These are phyloP conservation scores for Exophiala lecanii-corni DNA, from an alignment of 2,329 filamentous ascomycete species.

Conservation along the genomic window DNA sequence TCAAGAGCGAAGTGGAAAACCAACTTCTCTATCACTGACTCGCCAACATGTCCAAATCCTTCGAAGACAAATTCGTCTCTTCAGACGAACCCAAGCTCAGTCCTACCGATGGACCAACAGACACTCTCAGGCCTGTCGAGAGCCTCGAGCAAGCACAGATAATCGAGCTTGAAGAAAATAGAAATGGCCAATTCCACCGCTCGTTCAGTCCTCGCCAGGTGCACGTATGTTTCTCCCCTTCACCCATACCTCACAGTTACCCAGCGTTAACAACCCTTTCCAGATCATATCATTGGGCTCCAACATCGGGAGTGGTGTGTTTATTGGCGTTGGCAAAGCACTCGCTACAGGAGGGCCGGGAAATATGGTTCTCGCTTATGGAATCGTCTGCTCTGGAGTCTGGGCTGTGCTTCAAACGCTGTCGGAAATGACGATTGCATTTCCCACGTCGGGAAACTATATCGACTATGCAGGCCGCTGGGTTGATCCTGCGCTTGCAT, in stretches of 20 bases:
- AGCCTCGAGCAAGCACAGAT: too few relatives aligned
- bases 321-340: conserved; percentile 32
- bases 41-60: too few relatives aligned
- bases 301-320: conserved; percentile 33
- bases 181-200: conserved; percentile 13
- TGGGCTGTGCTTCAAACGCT: conserved; percentile 31
- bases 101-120: too few relatives aligned
- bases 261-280: not conserved
- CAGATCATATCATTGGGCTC: conserved; percentile 24
- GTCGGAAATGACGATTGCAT: conserved; percentile 37
- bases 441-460: conserved; percentile 36
- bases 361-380: conserved; percentile 33
- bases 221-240: conserved; percentile 8
- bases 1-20: too few relatives aligned
- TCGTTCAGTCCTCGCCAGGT: too few relatives aligned
- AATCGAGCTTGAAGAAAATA: too few relatives aligned
- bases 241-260: not conserved
- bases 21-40: too few relatives aligned
- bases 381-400: conserved; percentile 29
- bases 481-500: conserved; percentile 37
- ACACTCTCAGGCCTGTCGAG: not conserved
- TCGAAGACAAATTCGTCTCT: too few relatives aligned
- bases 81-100: too few relatives aligned
- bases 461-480: conserved; percentile 38
- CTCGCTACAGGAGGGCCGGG: conserved; percentile 29